phyloP scores from a whole-genome alignment of 176 grass and related monocot species.

The Zizania latifolia region DNA sequence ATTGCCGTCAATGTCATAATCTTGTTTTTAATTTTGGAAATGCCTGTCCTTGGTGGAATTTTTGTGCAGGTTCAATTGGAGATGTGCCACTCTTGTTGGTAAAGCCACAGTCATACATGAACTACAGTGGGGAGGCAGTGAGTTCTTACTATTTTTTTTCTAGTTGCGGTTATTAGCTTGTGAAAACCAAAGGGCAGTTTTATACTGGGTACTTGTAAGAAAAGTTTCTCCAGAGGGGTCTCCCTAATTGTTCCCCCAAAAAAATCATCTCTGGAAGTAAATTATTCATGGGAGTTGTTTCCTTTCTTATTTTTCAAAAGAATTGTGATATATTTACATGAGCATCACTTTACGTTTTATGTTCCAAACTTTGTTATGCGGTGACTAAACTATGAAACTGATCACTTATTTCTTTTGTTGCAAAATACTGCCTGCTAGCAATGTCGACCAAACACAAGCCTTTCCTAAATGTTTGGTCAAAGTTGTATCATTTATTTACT shows the following conservation, averaged over 20 bases:
- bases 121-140: conserved; percentile 82
- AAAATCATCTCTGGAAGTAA: neutral
- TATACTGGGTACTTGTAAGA: conserved; percentile 6
- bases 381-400: neutral
- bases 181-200: neutral
- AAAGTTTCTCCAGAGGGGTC: neutral
- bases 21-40: conserved; percentile 1
- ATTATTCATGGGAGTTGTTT: conserved; percentile 6
- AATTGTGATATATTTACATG: neutral
- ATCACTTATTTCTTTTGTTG: neutral
- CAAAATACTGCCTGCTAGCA: neutral
- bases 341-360: neutral
- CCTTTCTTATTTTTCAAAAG: conserved; percentile 10
- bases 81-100: conserved; percentile 73
- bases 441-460: neutral
- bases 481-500: neutral
- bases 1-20: neutral
- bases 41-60: conserved; percentile 19
- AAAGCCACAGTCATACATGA: conserved; percentile 95
- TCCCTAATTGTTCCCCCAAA: neutral
- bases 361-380: neutral
- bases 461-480: conserved; percentile 1
- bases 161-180: neutral
- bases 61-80: conserved; percentile 83
- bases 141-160: conserved; percentile 33